Evolutionary conservation across 306 rosid species (phyloP).

Genomic region (Prunus salicina): DNA sequence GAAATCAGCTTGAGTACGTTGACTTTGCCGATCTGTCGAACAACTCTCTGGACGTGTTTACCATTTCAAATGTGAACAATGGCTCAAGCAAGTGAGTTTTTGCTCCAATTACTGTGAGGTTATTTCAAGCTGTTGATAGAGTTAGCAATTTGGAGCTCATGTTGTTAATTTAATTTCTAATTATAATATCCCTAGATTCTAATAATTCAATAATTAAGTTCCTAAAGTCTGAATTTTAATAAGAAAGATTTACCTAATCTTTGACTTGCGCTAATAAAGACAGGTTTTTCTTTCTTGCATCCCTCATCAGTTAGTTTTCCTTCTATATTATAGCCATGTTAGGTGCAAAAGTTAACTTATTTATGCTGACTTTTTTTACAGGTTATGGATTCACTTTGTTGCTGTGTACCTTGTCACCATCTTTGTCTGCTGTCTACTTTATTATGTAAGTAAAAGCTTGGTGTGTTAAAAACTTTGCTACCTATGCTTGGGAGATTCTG

Average conservation of each 20-base stretch:
- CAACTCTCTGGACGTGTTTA: slow-evolving; percentile 58
- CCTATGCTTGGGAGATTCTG: neutral
- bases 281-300: neutral
- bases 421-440: slow-evolving; percentile 71
- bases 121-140: neutral
- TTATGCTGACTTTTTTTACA: slow-evolving; percentile 29
- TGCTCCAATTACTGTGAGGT: neutral
- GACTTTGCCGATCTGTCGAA: slow-evolving; percentile 44
- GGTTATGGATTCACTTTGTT: slow-evolving; percentile 88
- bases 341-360: slow-evolving; percentile 27
- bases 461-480: slow-evolving; percentile 12
- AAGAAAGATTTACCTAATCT: neutral
- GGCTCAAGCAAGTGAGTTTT: slow-evolving; percentile 47
- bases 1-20: slow-evolving; percentile 48
- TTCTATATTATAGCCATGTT: neutral
- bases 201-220: neutral
- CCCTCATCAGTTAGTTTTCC: neutral
- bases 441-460: slow-evolving; percentile 53
- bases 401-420: slow-evolving; percentile 83
- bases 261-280: neutral
- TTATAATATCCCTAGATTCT: neutral
- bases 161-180: neutral
- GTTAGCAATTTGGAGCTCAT: neutral
- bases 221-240: neutral
- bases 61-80: slow-evolving; percentile 48